Percentiles rank a stretch among this genome's conserved stretches.
Conservation (phyloP, 345 rosid genomes). For the Physaria fendleri region DNA sequence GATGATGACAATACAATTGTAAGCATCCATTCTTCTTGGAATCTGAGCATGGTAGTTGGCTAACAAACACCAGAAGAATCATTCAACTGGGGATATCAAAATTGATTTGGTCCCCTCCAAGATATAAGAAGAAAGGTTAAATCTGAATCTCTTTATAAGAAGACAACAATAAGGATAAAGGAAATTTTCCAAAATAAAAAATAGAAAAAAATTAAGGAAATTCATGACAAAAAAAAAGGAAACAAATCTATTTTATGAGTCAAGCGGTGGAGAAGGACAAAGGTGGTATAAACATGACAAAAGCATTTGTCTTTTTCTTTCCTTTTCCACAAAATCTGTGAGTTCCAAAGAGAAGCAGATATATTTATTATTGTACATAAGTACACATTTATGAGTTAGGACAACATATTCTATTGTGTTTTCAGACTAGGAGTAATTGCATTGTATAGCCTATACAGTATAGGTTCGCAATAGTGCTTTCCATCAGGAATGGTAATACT, state of each 20-base stretch:
- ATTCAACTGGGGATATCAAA: constrained; percentile 10
- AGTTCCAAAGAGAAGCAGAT: neutral
- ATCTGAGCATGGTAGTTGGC: constrained; percentile 23
- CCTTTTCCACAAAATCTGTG: constrained; percentile 12
- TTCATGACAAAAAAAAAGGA: too few relatives aligned
- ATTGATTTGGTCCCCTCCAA: constrained; percentile 15
- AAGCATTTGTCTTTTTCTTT: constrained; percentile 27
- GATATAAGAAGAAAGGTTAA: constrained; percentile 16
- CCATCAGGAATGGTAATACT: neutral
- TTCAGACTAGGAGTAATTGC: constrained; percentile 3
- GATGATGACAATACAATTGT: constrained; percentile 17
- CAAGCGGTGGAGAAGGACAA: too few relatives aligned
- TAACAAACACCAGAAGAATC: constrained; percentile 5
- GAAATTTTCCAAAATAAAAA: too few relatives aligned
- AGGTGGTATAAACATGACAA: too few relatives aligned
- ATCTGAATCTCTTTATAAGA: constrained; percentile 20
- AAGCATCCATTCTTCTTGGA: constrained; percentile 22
- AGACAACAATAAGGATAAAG: constrained; percentile 11
- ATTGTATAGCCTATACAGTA: neutral
- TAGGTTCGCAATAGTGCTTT: neutral
- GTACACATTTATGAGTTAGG: neutral
- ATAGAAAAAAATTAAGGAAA: too few relatives aligned
- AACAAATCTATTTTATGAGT: too few relatives aligned
- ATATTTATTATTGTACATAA: neutral
- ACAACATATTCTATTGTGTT: neutral